Percentiles rank a stretch among this genome's conserved stretches.
These are phyloP conservation scores for Phytopythium chamaehyphon DNA, from an alignment of 352 stramenopile genomes.

Conservation along the genomic window DNA sequence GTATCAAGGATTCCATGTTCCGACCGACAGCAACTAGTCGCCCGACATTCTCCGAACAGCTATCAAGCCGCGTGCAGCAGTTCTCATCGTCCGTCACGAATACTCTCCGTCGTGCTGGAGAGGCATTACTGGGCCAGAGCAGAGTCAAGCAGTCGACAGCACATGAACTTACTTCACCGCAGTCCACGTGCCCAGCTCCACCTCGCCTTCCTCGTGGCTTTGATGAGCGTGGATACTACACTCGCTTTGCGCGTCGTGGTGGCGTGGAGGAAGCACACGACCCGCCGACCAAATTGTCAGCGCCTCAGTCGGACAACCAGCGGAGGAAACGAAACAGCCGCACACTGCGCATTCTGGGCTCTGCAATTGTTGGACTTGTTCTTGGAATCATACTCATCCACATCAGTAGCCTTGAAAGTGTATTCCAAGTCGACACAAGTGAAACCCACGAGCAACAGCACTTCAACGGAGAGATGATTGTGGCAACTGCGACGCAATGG, in stretches of 20 bases:
- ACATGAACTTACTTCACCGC: constrained; percentile 31
- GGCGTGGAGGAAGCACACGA: constrained; percentile 21
- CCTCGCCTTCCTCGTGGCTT: constrained; percentile 28
- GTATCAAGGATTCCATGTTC: constrained; percentile 34
- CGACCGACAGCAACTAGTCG: constrained; percentile 11
- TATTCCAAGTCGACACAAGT: constrained; percentile 23
- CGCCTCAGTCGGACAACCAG: constrained; percentile 3
- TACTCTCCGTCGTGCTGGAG: constrained; percentile 25
- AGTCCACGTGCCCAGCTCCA: constrained; percentile 36
- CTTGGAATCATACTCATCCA: constrained; percentile 30
- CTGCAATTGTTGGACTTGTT: constrained; percentile 26
- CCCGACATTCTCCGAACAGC: constrained; percentile 8
- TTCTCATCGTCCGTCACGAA: constrained; percentile 36
- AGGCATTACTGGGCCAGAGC: constrained; percentile 18
- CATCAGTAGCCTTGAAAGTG: constrained; percentile 12
- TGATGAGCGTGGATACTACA: constrained; percentile 46
- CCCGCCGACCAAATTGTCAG: constrained; percentile 8
- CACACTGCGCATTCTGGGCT: constrained; percentile 16
- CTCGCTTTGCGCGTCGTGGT: constrained; percentile 14
- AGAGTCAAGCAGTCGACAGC: constrained; percentile 3
- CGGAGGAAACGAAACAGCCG: constrained; percentile 9
- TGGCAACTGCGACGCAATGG: constrained; percentile 26
- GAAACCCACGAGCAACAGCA: constrained; percentile 16
- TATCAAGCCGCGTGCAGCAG: constrained; percentile 31
- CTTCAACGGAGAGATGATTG: constrained; percentile 23